Conservation (phyloP, 352 stramenopile genomes). For the Nothophytophthora sp. region DNA sequence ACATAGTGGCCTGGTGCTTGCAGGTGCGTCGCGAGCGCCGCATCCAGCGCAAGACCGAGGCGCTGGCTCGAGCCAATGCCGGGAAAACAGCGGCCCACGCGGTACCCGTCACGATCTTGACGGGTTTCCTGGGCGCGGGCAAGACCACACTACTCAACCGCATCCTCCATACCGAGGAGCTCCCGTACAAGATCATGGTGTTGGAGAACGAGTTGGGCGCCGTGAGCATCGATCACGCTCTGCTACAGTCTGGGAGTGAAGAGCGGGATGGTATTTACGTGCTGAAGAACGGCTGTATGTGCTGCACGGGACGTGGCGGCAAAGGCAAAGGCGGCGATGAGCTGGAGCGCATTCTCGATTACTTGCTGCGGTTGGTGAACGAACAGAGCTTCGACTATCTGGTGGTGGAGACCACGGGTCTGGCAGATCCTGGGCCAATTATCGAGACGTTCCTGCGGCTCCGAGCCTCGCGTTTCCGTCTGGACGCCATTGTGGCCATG, state of each 20-base stretch:
- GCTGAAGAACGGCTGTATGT: conserved; percentile 98
- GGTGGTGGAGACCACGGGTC: conserved; percentile 96
- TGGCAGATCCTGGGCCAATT: conserved; percentile 97
- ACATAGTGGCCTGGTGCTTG: conserved; percentile 62
- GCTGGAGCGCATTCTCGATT: conserved; percentile 93
- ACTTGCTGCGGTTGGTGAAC: conserved; percentile 60
- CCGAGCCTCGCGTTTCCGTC: conserved; percentile 87
- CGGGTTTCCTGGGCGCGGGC: conserved; percentile 93
- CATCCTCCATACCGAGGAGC: conserved; percentile 86
- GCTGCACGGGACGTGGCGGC: conserved; percentile 92
- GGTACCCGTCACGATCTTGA: conserved; percentile 94
- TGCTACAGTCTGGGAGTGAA: conserved; percentile 38
- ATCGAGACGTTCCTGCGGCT: conserved; percentile 96
- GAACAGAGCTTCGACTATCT: conserved; percentile 95
- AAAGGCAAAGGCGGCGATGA: conserved; percentile 85
- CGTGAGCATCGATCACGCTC: conserved; percentile 69
- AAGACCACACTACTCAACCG: conserved; percentile 98
- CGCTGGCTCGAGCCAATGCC: conserved; percentile 27
- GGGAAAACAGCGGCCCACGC: neutral
- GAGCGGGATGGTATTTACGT: conserved; percentile 92
- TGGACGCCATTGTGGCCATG: conserved; percentile 96
- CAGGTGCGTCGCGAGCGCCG: conserved; percentile 64
- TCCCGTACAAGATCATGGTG: conserved; percentile 95
- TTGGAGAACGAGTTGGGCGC: conserved; percentile 89
- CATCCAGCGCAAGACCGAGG: conserved; percentile 59